These are phyloP conservation scores for Cymbopogon citratus DNA, from an alignment of 176 grass and related monocot species.

Conservation along the genomic window DNA sequence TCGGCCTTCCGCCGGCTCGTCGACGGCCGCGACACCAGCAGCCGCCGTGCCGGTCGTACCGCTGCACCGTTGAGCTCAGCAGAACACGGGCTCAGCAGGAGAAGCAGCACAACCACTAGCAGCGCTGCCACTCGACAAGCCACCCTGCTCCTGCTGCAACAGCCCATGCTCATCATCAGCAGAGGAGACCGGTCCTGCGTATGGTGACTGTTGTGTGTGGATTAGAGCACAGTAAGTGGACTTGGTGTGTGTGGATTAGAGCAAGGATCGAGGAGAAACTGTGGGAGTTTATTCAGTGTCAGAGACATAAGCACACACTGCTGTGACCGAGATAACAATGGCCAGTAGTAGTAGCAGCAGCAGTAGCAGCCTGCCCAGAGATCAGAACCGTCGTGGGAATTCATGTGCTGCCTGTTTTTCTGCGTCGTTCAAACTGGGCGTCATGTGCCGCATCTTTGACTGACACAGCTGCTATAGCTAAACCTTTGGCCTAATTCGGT, in stretches of 20 bases:
- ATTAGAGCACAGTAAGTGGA: too few species aligned
- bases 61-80: background rate
- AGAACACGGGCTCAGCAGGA: background rate
- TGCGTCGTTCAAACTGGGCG: background rate
- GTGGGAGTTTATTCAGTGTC: constrained; percentile 41
- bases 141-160: background rate
- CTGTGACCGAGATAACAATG: too few species aligned
- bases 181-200: too few species aligned
- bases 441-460: constrained; percentile 58
- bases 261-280: constrained; percentile 14
- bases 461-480: background rate
- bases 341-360: too few species aligned
- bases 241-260: constrained; percentile 28
- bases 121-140: background rate
- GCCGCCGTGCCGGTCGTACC: background rate
- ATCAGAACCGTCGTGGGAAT: background rate
- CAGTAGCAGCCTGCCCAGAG: too few species aligned
- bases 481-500: constrained; percentile 6
- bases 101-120: background rate
- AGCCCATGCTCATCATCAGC: constrained; percentile 3
- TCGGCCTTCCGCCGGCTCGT: constrained; percentile 14
- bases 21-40: constrained; percentile 30
- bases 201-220: too few species aligned
- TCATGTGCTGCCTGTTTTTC: background rate
- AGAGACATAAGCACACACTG: background rate